Evolutionary conservation across 257 asterid genomes (phyloP), one percentile per base, ranked within the genome.

Genomic region (Lycium barbarum): DNA sequence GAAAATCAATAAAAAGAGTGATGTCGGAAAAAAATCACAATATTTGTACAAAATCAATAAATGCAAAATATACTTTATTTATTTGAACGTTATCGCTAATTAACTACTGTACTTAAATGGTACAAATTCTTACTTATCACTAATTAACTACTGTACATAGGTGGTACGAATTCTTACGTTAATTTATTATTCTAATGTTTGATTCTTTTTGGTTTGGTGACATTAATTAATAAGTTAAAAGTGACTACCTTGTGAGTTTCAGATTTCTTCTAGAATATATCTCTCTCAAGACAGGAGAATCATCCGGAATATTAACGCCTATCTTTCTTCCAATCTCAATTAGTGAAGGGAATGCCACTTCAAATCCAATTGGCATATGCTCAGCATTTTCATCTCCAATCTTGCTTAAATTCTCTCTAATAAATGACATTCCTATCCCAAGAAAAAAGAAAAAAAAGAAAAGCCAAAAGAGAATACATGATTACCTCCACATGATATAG

Each of bases 361-460:
- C 99, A 62, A 92, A 96, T 62, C 97, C 99, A 1, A 95, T 92
- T 0, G 98, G 97, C 99, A 96, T 94, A 68, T 94, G 98, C 90
- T 90, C 98, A 13, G 73, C 86, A 17, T 88, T 91, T 54, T 93
- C 99, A 10, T 91, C 93, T 76, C 80, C 96, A 0, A 96, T 87
- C 89, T 91, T 93, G 45, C 11, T 1, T 1, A 96, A 86, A 17
- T 96, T 93, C 43, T 90, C 88, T 49, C 82, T 87, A 0, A 96
- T 84, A 38, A 92, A 96, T 2, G 9, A 59, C n/a, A 93, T 83
- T 57, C 98, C 99, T 94, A 45, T 13, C 12, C 61, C 9, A 58
- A 18, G 33, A 58, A 58, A 1, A 58, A 6, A 6, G 17, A 17
- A 59, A 59, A 7, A n/a, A 18, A 22, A 22, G 14, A 62, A 20